phyloP scores from a whole-genome alignment of 345 rosid species.

The Isatis tinctoria region DNA sequence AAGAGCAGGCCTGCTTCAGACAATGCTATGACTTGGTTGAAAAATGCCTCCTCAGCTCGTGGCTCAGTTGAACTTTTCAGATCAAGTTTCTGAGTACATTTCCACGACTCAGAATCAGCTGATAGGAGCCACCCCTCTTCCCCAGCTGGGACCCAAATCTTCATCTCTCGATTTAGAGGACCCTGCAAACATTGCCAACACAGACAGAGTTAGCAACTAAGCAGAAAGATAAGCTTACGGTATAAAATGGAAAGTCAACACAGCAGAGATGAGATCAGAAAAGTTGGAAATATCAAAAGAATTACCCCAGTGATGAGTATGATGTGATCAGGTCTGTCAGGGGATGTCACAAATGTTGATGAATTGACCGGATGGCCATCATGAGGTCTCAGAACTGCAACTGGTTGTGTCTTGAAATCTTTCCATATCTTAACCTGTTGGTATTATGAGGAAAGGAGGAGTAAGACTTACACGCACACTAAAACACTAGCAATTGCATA shows the following conservation, averaged over 20 bases:
- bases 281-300: not conserved
- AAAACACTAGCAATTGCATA: not conserved
- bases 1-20: conserved; percentile 63
- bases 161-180: conserved; percentile 69
- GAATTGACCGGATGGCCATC: conserved; percentile 78
- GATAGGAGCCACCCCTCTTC: conserved; percentile 85
- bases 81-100: conserved; percentile 73
- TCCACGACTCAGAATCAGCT: conserved; percentile 59
- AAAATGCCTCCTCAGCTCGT: conserved; percentile 59
- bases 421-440: conserved; percentile 92
- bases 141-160: conserved; percentile 68
- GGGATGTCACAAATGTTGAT: conserved; percentile 60
- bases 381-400: conserved; percentile 72
- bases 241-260: not conserved
- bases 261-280: not conserved
- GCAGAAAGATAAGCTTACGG: not conserved
- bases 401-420: conserved; percentile 62
- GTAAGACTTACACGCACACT: not conserved
- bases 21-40: conserved; percentile 72
- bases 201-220: not conserved
- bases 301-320: conserved; percentile 79
- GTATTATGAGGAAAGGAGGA: not conserved
- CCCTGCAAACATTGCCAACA: conserved; percentile 44
- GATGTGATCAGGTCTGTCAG: conserved; percentile 74
- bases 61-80: conserved; percentile 66